Base-by-base conservation (phyloP, 2,329 filamentous ascomycete genomes). In the Pseudogymnoascus sp. region DNA sequence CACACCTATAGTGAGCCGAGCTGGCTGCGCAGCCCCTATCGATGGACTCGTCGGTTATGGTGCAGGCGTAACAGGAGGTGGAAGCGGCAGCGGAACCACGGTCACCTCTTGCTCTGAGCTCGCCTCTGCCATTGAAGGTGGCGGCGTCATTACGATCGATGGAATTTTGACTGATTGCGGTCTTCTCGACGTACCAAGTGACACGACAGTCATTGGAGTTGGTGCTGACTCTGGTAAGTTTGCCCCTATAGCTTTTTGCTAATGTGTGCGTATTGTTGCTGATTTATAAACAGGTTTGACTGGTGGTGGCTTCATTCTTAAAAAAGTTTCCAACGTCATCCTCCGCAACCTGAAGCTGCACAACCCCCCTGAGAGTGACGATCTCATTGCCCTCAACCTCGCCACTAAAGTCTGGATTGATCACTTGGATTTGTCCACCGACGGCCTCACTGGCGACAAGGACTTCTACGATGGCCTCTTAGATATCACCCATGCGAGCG, bases 401-500 rank as follows among this genome's bases (percentile, higher is more conserved):
- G 74, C 81, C 61, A 82, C 73, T 64, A 85, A 86, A 66, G 78
- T 85, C 69, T 89, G 87, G 87, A 76, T 89, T 60, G 87, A 89
- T 75, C 87, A 89, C 76, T 79, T 80, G 71, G 86, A 89, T 66
- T 78, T 89, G 19, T 85, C 81, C 3, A 84, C 83, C 24, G 81
- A 88, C 75, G 71, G 72, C 6, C 64, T 75, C 37, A 77, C 80
- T 68, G 77, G 83, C 71, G 84, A 80, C 77, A 89, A 89, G 77
- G 85, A 90, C 77, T 87, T 82, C 76, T 89, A 87, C 70, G 87
- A 89, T 64, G 87, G 87, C 35, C 81, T 89, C 1, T 75, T 86
- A 56, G 87, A 89, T 68, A 72, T 79, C 53, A 87, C 82, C 60
- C 86, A 88, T 74, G 87, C 78, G 46, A 77, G 81, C 8, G 85